Evolutionary conservation across 441 rosid species (phyloP).

Genomic region (Geranium incanum): DNA sequence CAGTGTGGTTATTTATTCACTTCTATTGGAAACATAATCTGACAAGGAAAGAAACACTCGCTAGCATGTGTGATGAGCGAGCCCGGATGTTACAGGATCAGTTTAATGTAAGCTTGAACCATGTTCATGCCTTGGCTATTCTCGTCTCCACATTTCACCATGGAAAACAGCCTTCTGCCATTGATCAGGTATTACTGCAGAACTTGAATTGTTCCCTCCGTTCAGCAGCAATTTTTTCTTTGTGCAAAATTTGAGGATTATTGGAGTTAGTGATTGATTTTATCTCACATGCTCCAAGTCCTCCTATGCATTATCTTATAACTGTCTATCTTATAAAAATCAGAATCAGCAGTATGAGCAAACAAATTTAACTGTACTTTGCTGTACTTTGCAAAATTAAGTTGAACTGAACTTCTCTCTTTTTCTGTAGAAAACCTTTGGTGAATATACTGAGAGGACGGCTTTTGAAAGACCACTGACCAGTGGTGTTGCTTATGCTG

Average conservation of each 20-base stretch:
- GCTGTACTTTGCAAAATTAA: not conserved
- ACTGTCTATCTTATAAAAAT: too few species aligned
- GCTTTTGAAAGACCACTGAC: conserved; percentile 96
- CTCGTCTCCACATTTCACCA: conserved; percentile 97
- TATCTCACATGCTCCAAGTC: too few species aligned
- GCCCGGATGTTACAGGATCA: conserved; percentile 98
- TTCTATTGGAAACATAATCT: conserved; percentile 28
- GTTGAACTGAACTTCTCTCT: conserved; percentile 11
- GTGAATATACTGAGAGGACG: conserved; percentile 90
- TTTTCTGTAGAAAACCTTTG: conserved; percentile 64
- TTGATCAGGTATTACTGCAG: conserved; percentile 67
- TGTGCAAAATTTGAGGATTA: too few species aligned
- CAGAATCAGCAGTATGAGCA: too few species aligned
- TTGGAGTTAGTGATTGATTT: too few species aligned
- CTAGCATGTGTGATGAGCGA: conserved; percentile 92
- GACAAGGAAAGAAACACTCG: conserved; percentile 61
- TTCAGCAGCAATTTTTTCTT: not conserved
- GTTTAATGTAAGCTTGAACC: conserved; percentile 96
- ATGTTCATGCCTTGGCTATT: conserved; percentile 93
- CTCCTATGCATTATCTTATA: too few species aligned
- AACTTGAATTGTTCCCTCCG: not conserved
- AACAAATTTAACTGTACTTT: too few species aligned
- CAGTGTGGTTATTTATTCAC: conserved; percentile 64
- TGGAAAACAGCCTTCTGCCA: conserved; percentile 83
- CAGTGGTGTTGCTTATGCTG: conserved; percentile 96